Evolutionary conservation across 805 yeast genomes (phyloP).

Genomic region (Pichia insulana): DNA sequence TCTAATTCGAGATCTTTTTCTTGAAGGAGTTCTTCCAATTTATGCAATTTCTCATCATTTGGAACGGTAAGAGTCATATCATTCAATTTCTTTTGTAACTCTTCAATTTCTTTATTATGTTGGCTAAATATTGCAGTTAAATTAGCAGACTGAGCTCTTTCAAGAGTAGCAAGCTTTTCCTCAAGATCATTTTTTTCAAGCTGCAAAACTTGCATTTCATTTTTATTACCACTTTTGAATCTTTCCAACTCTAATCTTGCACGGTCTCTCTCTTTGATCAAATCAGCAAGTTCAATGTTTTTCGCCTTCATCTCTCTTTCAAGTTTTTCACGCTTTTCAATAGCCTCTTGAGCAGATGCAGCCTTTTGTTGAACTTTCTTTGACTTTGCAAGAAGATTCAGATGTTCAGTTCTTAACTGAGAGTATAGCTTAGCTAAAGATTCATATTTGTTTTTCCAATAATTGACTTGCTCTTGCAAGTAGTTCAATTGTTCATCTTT

Average conservation of each 20-base stretch:
- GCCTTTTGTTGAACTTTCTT: conserved; percentile 82
- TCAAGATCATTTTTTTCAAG: conserved; percentile 56
- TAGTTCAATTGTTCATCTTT: conserved; percentile 65
- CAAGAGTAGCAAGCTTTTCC: conserved; percentile 48
- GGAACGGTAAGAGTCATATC: conserved; percentile 22
- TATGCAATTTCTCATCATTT: conserved; percentile 15
- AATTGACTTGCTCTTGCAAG: conserved; percentile 63
- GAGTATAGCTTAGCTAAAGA: conserved; percentile 82
- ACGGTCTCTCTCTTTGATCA: conserved; percentile 82
- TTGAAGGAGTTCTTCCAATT: conserved; percentile 38
- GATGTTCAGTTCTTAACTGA: conserved; percentile 86
- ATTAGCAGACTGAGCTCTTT: conserved; percentile 56
- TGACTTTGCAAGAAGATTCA: conserved; percentile 65
- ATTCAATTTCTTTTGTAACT: conserved; percentile 33
- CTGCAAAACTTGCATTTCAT: conserved; percentile 56
- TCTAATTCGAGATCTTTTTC: conserved; percentile 75
- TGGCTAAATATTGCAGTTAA: conserved; percentile 49
- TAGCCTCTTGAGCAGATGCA: conserved; percentile 81
- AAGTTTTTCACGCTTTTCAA: conserved; percentile 69
- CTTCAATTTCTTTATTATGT: conserved; percentile 55
- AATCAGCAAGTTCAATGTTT: conserved; percentile 79
- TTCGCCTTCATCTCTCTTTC: conserved; percentile 81
- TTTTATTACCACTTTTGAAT: conserved; percentile 52
- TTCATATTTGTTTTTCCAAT: conserved; percentile 84
- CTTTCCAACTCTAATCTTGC: conserved; percentile 78